Evolutionary conservation across 2,329 filamentous ascomycete genomes (phyloP), one percentile per base, ranked within the genome.

Genomic region (Nannizziopsis arthrosporioides): DNA sequence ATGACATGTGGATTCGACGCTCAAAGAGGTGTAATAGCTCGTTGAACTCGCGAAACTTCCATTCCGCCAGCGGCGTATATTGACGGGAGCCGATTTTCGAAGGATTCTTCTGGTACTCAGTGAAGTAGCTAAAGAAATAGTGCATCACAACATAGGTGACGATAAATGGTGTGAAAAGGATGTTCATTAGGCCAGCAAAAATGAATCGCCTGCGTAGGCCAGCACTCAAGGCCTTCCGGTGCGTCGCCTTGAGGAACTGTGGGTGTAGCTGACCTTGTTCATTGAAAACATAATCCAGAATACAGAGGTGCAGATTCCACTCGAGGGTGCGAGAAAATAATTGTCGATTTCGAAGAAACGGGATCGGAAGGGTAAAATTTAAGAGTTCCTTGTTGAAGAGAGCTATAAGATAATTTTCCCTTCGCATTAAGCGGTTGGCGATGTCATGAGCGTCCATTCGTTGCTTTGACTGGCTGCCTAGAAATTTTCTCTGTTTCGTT

Each of bases 21-120:
- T 88, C 78, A 59, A 96, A 98, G 1, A 96, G 74, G 64, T 98
- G 92, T 49, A 84, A 83, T 1, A 98, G 74, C 64, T 98, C 92
- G 59, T 98, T 98, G 74, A 96, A 98, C 63, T 96, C 90, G 42
- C 92, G 82, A 54, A 98, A 95, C 59, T 95, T 96, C 92, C 92
- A 98, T 63, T 94, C 85, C 0, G 92, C 92, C 44, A 94, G 77
- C 1, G 88, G 85, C 0, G 90, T 96, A 62, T 95, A 98, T 55
- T 88, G 82, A 36, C 92, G 81, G 12, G 87, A 83, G n/a, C 85
- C 84, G 34, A 94, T 77, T 53, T 88, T 82, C 0, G 86, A 81
- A 0, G 87, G 90, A 53, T 95, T 94, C 60, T 89, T 93, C 66
- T 94, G 88, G 61, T 94, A 95, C 71, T 98, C 90, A 59, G 92